phyloP scores from a whole-genome alignment of 2,329 filamentous ascomycete species.

The Gaeumannomyces tritici region DNA sequence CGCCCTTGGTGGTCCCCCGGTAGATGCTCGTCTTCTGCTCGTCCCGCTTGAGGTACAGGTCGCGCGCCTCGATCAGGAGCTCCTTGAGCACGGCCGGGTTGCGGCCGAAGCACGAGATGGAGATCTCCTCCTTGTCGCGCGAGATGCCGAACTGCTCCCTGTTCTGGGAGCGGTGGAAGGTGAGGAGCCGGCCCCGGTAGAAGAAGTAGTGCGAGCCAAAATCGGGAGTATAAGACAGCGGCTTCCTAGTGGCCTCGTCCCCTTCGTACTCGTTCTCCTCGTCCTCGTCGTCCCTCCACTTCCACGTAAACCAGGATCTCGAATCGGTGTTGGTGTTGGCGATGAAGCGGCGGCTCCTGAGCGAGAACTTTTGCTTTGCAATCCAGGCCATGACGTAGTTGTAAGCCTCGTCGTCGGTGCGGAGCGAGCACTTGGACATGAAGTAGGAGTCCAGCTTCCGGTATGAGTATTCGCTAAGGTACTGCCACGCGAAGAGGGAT shows the following conservation, averaged over 20 bases:
- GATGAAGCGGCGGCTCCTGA: slow-evolving; percentile 50
- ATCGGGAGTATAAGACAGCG: slow-evolving; percentile 54
- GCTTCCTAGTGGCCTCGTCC: slow-evolving; percentile 29
- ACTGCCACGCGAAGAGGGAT: slow-evolving; percentile 41
- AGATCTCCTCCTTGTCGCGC: slow-evolving; percentile 44
- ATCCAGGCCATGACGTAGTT: slow-evolving; percentile 66
- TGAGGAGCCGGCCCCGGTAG: slow-evolving; percentile 48
- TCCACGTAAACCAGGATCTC: slow-evolving; percentile 37
- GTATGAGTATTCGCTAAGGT: slow-evolving; percentile 39
- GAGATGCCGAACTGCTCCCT: slow-evolving; percentile 29
- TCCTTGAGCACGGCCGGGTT: slow-evolving; percentile 52
- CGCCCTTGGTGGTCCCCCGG: slow-evolving; percentile 38
- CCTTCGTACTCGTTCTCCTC: slow-evolving; percentile 33
- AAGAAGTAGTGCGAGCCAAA: slow-evolving; percentile 61
- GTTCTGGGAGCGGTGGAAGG: slow-evolving; percentile 45
- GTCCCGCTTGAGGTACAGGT: slow-evolving; percentile 46
- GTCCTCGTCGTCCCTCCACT: slow-evolving; percentile 33
- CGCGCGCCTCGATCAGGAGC: slow-evolving; percentile 48
- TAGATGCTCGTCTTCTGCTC: slow-evolving; percentile 56
- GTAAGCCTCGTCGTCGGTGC: slow-evolving; percentile 63
- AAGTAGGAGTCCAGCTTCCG: slow-evolving; percentile 40
- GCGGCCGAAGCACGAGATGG: slow-evolving; percentile 51
- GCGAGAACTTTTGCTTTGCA: slow-evolving; percentile 50
- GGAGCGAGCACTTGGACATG: slow-evolving; percentile 57
- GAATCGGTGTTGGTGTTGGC: slow-evolving; percentile 53